Base-by-base conservation (phyloP, 1,284 basidiomycete species). In the Cryptococcus sp. region DNA sequence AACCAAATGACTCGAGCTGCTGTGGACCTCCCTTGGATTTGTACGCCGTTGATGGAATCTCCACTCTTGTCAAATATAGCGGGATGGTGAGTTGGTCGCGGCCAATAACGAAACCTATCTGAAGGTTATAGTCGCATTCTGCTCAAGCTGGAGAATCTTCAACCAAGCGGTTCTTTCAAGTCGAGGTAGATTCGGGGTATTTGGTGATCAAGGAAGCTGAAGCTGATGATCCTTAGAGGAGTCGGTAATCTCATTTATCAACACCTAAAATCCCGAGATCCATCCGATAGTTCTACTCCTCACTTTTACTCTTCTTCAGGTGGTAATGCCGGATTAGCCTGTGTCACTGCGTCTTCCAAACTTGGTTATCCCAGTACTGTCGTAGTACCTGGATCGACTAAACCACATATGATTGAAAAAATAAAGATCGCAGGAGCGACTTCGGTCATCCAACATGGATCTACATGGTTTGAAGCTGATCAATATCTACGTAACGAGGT, bases 161-260 rank as follows among this genome's bases (percentile, higher is more conserved):
- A 69, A 37, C 65, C 67, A 3, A 58, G 57, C 34, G 65, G 67
- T 5, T 65, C 65, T 10, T 69, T 69, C 64, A 69, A 69, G 50
- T 67, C 65, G 30, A 52, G 67, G 67, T 66, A n/a, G n/a, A n/a
- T n/a, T n/a, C n/a, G n/a, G n/a, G n/a, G n/a, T n/a, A n/a, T n/a
- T n/a, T n/a, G n/a, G n/a, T n/a, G n/a, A n/a, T 32, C 11, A 7
- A 32, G 32, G 4, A 14, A 37, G 14, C 37, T 23, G 36, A 13
- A 44, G 37, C 14, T 32, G 33, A 31, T 14, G 15, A 23, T 35
- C 38, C 33, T 10, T 52, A 69, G 67, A 37, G 65, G 64, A 14
- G 60, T 69, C 44, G 65, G 67, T 5, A 69, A 69, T 36, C 51
- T 65, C 32, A 52, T 69, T 31, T 58, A 49, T 7, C 35, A 58